Conservation (phyloP, 306 rosid species). For the Biancaea sappan region DNA sequence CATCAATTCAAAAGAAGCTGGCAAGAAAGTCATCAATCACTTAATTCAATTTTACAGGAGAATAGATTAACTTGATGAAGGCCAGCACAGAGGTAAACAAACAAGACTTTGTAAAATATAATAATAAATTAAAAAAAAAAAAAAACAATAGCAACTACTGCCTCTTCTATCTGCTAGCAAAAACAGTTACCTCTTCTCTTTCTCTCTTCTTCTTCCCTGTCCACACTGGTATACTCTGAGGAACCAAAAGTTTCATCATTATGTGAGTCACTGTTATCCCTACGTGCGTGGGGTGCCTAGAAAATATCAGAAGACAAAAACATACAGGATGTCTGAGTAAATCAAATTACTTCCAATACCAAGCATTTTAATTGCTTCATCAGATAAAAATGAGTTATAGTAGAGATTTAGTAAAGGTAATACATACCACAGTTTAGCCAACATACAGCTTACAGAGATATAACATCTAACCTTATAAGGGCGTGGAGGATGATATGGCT, state of each 20-base stretch:
- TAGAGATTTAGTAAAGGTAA: constrained; percentile 3
- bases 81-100: constrained; percentile 21
- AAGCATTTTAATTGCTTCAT: constrained; percentile 25
- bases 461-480: constrained; percentile 76
- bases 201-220: constrained; percentile 90
- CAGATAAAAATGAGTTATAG: no score
- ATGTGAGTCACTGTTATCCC: constrained; percentile 58
- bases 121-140: no score
- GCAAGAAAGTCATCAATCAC: constrained; percentile 40
- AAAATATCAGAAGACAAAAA: constrained; percentile 33
- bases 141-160: constrained; percentile 5
- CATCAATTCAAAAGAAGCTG: constrained; percentile 90
- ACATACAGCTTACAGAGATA: constrained; percentile 14
- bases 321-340: constrained; percentile 6
- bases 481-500: constrained; percentile 94
- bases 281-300: constrained; percentile 85
- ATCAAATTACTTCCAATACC: constrained; percentile 13
- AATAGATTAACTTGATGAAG: constrained; percentile 11
- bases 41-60: constrained; percentile 27
- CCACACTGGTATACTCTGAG: constrained; percentile 69
- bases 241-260: constrained; percentile 97
- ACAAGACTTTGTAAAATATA: constrained; percentile 7
- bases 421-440: constrained; percentile 19
- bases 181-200: constrained; percentile 86
- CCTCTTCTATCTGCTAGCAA: constrained; percentile 18